phyloP scores from a whole-genome alignment of 768 basidiomycete genomes.

The Lentinula lateritia region DNA sequence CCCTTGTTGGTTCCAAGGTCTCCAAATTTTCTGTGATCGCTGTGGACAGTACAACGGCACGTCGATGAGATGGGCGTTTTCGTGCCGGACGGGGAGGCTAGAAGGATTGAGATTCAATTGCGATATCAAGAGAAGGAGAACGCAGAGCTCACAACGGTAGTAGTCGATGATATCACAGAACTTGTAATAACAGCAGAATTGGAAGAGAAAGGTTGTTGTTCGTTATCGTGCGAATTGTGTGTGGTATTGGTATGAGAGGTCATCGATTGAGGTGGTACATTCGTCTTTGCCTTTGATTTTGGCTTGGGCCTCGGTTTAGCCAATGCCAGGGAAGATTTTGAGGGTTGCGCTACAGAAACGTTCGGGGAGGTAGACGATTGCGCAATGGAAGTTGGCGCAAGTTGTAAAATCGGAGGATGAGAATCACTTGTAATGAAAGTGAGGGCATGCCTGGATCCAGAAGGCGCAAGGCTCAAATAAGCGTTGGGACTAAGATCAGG shows the following conservation, averaged over 20 bases:
- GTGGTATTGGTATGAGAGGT: not conserved
- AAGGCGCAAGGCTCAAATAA: not conserved
- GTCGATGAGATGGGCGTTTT: not conserved
- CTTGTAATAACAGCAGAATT: not conserved
- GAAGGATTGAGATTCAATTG: not conserved
- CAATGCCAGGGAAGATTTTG: not conserved
- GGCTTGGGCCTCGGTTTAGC: constrained; percentile 5
- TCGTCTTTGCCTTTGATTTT: not conserved
- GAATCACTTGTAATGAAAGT: not conserved
- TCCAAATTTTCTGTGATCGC: not conserved
- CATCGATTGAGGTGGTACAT: not conserved
- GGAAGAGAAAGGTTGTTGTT: not conserved
- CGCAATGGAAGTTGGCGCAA: not conserved
- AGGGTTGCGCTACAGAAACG: not conserved
- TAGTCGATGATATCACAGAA: not conserved
- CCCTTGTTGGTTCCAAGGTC: not conserved
- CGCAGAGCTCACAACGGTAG: not conserved
- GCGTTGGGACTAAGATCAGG: not conserved
- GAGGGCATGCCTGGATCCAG: not conserved
- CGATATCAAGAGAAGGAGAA: not conserved
- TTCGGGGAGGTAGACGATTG: not conserved
- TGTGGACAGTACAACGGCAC: not conserved
- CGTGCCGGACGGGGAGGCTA: not conserved
- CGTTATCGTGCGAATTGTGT: not conserved
- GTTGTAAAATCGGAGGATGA: not conserved